These are phyloP conservation scores for Trametes sp. DNA, from an alignment of 1,284 basidiomycete genomes.

Conservation along the genomic window DNA sequence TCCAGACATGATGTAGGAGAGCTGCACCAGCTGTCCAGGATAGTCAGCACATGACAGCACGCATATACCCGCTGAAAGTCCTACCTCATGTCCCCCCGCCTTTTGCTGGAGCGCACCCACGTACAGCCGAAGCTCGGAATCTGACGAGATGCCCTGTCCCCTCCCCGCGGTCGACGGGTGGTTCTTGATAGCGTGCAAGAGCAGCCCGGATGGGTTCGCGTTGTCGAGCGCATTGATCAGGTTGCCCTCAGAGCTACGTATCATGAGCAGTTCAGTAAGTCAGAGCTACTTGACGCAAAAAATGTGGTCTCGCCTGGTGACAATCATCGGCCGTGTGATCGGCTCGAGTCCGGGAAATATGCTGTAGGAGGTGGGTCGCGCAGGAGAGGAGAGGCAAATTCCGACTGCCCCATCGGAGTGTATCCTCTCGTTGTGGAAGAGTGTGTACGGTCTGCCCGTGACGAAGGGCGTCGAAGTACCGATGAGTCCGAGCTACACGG, in stretches of 20 bases:
- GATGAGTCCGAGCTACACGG: conserved; percentile 69
- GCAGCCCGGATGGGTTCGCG: conserved; percentile 73
- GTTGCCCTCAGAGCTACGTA: conserved; percentile 77
- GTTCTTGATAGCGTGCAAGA: conserved; percentile 66
- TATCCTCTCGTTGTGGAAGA: conserved; percentile 69
- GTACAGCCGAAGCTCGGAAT: conserved; percentile 46
- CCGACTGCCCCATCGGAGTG: conserved; percentile 79
- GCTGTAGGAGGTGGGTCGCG: conserved; percentile 42
- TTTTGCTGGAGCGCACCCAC: conserved; percentile 53
- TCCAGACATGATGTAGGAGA: conserved; percentile 75
- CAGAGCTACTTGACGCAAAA: not conserved
- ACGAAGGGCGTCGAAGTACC: conserved; percentile 87
- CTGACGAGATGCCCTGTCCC: conserved; percentile 19
- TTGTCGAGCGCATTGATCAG: conserved; percentile 71
- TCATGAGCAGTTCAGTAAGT: not conserved
- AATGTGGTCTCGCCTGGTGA: conserved; percentile 58
- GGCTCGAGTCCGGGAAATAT: conserved; percentile 61
- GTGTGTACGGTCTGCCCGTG: conserved; percentile 81
- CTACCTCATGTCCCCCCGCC: conserved; percentile 38
- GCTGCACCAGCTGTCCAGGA: conserved; percentile 47
- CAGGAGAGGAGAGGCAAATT: conserved; percentile 43
- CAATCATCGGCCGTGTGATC: conserved; percentile 59
- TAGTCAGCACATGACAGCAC: not conserved
- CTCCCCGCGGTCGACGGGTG: conserved; percentile 3
- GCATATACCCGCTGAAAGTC: not conserved